These are phyloP conservation scores for Lentinus tigrinus DNA, from an alignment of 768 basidiomycete genomes.

Conservation along the genomic window DNA sequence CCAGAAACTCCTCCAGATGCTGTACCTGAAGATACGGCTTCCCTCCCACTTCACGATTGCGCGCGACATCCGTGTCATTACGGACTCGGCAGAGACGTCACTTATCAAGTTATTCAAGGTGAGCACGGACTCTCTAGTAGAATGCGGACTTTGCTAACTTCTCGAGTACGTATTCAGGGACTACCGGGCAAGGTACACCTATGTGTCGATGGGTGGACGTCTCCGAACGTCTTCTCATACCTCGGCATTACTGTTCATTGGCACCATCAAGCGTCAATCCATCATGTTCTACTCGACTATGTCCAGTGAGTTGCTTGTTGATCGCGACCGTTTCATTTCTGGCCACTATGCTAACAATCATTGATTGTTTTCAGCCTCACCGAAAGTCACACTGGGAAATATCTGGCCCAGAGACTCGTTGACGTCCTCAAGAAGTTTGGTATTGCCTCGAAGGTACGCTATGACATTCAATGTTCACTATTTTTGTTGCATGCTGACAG, in stretches of 20 bases:
- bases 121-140: not conserved
- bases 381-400: constrained; percentile 4
- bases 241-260: constrained; percentile 28
- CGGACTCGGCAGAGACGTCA: not conserved
- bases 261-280: constrained; percentile 16
- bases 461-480: not conserved
- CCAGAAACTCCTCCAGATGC: constrained; percentile 11
- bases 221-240: constrained; percentile 23
- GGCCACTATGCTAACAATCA: no score
- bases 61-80: constrained; percentile 14
- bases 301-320: not conserved
- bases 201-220: constrained; percentile 19
- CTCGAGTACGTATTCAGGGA: no score
- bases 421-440: not conserved
- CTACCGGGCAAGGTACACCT: constrained; percentile 23
- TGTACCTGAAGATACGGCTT: constrained; percentile 11
- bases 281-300: not conserved
- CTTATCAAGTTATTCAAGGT: constrained; percentile 5
- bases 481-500: not conserved
- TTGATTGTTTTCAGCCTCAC: not conserved
- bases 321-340: no score
- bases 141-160: no score
- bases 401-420: constrained; percentile 1
- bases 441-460: constrained; percentile 7
- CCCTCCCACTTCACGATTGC: constrained; percentile 16